Evolutionary conservation across 352 stramenopile species (phyloP).

Genomic region (Thalassiosira mediterranea): DNA sequence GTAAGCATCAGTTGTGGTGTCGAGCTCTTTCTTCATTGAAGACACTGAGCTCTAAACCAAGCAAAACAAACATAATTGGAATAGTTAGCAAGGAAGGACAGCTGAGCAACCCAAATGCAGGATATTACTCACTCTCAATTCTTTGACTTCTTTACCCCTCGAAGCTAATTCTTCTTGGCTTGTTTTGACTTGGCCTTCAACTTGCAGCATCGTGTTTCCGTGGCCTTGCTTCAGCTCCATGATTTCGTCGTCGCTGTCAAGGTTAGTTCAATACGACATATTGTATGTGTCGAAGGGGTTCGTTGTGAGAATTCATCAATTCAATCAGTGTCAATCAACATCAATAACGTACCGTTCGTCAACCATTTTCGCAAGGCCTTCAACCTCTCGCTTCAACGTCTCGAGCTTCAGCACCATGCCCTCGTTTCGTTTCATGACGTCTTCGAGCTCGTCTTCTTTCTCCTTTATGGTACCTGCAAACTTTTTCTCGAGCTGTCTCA

Average conservation of each 20-base stretch:
- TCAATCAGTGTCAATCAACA: too few species aligned
- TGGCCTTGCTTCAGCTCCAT: slow-evolving; percentile 53
- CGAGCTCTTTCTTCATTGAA: slow-evolving; percentile 53
- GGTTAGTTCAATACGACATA: too few species aligned
- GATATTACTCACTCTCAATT: slow-evolving; percentile 48
- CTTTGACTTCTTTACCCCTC: slow-evolving; percentile 47
- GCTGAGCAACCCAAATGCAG: too few species aligned
- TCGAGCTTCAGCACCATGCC: slow-evolving; percentile 61
- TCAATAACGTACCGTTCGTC: slow-evolving; percentile 57
- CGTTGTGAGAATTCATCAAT: too few species aligned
- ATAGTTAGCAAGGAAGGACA: too few species aligned
- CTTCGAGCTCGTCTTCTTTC: slow-evolving; percentile 52
- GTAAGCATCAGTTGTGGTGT: slow-evolving; percentile 62
- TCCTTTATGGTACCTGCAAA: slow-evolving; percentile 44
- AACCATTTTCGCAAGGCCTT: slow-evolving; percentile 62
- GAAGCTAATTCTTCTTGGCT: slow-evolving; percentile 41
- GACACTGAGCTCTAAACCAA: slow-evolving; percentile 30
- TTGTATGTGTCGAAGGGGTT: too few species aligned
- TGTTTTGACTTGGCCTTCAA: slow-evolving; percentile 51
- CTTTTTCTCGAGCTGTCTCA: slow-evolving; percentile 54
- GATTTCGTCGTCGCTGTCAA: slow-evolving; percentile 65
- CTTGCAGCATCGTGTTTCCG: slow-evolving; percentile 54
- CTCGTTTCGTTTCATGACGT: slow-evolving; percentile 54
- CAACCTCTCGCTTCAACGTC: slow-evolving; percentile 68
- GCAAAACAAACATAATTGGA: too few species aligned